Percentiles rank a stretch among this genome's conserved stretches.
Evolutionary conservation across 1,284 basidiomycete species (phyloP).

Genomic region (Ustilago crameri): DNA sequence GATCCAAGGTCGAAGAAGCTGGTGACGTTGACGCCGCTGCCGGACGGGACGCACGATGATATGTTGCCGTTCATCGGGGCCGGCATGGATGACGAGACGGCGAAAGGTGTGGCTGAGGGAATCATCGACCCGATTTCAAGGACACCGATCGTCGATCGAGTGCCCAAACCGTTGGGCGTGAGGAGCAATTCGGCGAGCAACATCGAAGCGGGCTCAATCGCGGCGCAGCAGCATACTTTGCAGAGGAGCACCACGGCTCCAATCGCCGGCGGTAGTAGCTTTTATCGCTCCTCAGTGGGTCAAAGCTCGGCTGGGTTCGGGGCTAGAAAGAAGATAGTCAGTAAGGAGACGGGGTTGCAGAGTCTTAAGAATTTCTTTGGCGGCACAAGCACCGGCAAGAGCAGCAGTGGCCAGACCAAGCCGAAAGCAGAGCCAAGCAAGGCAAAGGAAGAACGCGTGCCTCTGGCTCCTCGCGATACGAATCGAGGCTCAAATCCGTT

Average conservation of each 20-base stretch:
- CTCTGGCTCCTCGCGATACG: conserved; percentile 23
- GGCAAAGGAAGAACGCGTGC: conserved; percentile 8
- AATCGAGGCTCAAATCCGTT: conserved; percentile 10
- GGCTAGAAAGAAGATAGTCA: conserved; percentile 33
- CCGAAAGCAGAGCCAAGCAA: background rate
- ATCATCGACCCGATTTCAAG: conserved; percentile 81
- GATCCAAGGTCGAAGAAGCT: conserved; percentile 73
- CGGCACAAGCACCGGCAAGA: background rate
- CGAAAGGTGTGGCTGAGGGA: conserved; percentile 77
- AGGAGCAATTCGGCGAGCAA: conserved; percentile 26
- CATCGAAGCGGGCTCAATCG: background rate
- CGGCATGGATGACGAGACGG: conserved; percentile 60
- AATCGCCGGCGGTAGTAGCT: conserved; percentile 7
- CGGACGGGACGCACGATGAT: conserved; percentile 45
- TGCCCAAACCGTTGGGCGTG: conserved; percentile 13
- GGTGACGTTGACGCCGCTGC: conserved; percentile 58
- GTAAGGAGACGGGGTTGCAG: conserved; percentile 40
- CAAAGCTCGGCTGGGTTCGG: background rate
- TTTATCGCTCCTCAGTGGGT: conserved; percentile 14
- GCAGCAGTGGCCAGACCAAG: conserved; percentile 1
- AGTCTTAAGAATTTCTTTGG: conserved; percentile 43
- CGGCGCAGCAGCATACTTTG: conserved; percentile 1
- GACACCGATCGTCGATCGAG: conserved; percentile 72
- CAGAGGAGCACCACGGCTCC: conserved; percentile 33
- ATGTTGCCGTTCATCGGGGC: conserved; percentile 62